Evolutionary conservation across 139 green algal genomes (phyloP).

Genomic region (Protoeuglena noctilucae): DNA sequence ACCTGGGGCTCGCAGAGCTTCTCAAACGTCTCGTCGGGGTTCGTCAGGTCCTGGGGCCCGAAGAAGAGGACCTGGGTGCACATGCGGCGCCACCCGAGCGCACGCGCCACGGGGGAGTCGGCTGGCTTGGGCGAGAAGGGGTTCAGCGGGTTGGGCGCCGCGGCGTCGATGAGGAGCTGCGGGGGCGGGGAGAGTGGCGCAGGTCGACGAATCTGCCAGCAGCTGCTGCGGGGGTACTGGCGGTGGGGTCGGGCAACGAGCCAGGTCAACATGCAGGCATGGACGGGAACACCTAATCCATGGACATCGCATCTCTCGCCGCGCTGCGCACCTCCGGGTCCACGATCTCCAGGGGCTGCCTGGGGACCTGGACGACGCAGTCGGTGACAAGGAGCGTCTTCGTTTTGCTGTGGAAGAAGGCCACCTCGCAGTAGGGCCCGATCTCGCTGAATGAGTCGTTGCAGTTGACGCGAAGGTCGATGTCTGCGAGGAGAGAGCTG

Average conservation of each 20-base stretch:
- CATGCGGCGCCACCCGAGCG: constrained; percentile 72
- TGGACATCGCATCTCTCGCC: no score
- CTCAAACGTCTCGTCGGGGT: constrained; percentile 46
- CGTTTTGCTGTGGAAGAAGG: constrained; percentile 65
- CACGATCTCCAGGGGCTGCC: neutral
- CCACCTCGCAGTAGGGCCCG: constrained; percentile 35
- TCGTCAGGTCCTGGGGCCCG: constrained; percentile 43
- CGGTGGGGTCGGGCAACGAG: no score
- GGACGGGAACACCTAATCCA: no score
- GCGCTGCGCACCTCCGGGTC: no score
- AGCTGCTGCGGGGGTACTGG: no score
- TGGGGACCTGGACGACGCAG: constrained; percentile 10
- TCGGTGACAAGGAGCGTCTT: constrained; percentile 74
- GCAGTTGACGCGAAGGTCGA: no score
- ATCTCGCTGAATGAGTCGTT: neutral
- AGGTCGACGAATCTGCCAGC: no score
- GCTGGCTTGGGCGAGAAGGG: neutral
- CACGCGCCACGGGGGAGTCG: neutral
- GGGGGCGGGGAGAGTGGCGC: no score
- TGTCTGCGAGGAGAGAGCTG: no score
- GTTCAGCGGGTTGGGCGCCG: neutral
- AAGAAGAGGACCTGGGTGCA: constrained; percentile 85
- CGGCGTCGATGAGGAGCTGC: neutral
- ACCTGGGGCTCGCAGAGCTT: constrained; percentile 48
- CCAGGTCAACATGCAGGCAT: no score